A percentile compares a stretch with the other conserved stretches of the same genome.
These are phyloP conservation scores for Przewalskia tangutica DNA, from an alignment of 257 asterid genomes.

Conservation along the genomic window DNA sequence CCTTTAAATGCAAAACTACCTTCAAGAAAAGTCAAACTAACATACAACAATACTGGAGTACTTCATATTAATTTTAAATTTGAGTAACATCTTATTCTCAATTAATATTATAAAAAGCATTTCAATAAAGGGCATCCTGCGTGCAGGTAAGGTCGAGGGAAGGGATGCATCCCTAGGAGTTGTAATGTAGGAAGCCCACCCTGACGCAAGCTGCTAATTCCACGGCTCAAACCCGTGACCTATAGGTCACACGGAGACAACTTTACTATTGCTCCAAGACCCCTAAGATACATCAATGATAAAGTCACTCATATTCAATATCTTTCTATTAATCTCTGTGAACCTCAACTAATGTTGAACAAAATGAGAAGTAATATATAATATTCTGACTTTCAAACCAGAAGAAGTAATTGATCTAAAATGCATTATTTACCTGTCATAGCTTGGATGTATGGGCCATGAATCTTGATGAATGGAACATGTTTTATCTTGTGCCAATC, in stretches of 20 bases:
- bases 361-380: neutral
- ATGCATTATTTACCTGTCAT: neutral
- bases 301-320: neutral
- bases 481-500: slow-evolving; percentile 9
- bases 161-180: neutral
- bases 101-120: neutral
- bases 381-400: neutral
- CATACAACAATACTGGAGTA: neutral
- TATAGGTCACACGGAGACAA: neutral
- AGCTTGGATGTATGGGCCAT: slow-evolving; percentile 9
- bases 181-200: neutral
- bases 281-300: neutral
- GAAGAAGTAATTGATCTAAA: neutral
- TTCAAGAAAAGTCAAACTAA: neutral
- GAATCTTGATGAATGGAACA: slow-evolving; percentile 6
- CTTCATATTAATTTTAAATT: neutral
- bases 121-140: neutral
- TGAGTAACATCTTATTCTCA: neutral
- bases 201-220: neutral
- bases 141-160: neutral
- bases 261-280: neutral
- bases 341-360: neutral
- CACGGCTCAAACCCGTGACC: neutral
- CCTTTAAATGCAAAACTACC: neutral
- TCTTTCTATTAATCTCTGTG: neutral